A percentile compares a stretch with the other conserved stretches of the same genome.
Conservation (phyloP, 2,329 filamentous ascomycete genomes). For the Elsinoe ampelina region DNA sequence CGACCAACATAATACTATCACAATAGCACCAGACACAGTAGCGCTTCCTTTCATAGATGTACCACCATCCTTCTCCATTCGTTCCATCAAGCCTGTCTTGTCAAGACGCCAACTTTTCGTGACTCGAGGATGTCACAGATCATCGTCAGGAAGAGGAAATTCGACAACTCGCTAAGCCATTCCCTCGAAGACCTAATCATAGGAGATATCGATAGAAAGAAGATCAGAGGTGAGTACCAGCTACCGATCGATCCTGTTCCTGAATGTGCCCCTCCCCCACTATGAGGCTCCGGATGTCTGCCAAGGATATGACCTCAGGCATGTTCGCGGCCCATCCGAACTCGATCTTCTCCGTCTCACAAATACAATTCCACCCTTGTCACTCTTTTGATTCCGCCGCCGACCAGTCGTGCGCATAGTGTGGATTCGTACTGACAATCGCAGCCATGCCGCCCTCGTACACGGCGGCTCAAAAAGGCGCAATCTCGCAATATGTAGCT, state of each 20-base stretch:
- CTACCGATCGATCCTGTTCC: slow-evolving; percentile 1
- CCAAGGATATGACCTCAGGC: slow-evolving; percentile 11
- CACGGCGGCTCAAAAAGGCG: slow-evolving; percentile 37
- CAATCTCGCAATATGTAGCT: slow-evolving; percentile 36
- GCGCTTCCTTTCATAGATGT: not conserved
- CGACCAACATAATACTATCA: not conserved
- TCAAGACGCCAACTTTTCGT: not conserved
- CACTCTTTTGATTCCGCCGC: not conserved
- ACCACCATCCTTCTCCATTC: not conserved
- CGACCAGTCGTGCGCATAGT: not conserved
- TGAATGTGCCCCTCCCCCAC: slow-evolving; percentile 7
- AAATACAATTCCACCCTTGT: not conserved
- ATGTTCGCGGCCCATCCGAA: not conserved
- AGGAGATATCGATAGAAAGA: slow-evolving; percentile 2
- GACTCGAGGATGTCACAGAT: not conserved
- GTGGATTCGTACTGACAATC: not conserved
- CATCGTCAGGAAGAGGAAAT: not conserved
- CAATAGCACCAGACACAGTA: not conserved
- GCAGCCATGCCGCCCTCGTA: slow-evolving; percentile 39
- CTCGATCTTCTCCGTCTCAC: not conserved
- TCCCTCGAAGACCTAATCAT: not conserved
- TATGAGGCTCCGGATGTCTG: not conserved
- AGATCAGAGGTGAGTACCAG: not conserved
- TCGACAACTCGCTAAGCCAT: not conserved
- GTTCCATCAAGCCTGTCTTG: not conserved